Base-by-base conservation (phyloP, 164 flowering plant genomes). In the Platanus orientalis region DNA sequence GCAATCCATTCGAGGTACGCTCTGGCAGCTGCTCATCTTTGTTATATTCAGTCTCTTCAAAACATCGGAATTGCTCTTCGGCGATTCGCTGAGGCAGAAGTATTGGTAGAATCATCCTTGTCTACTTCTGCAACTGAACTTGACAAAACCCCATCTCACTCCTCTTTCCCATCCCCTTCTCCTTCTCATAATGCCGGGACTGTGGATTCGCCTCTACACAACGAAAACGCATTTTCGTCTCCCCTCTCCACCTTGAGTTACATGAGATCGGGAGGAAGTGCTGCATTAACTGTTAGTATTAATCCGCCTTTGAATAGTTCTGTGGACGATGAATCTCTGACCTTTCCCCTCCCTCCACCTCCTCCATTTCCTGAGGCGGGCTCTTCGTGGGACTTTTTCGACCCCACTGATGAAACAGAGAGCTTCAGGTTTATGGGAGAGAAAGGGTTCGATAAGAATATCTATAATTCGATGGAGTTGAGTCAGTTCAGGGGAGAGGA, bases 371-470 rank as follows among this genome's bases (percentile, higher is more conserved):
- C 81, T 29, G 83, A 74, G 49, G 26, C 75, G 0, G 88, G 73
- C 34, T 58, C 78, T 19, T 83, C 94, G 13, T 94, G 99, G 97
- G 99, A 94, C 66, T 94, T 54, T 63, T 91, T 94, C 62, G 89
- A 88, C 23, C 76, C 95, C 23, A 14, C 50, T 60, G 88, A 76
- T 60, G 74, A 80, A 16, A 17, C 50, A 29, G 81, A 80, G 62
- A 79, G 87, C 67, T 79, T 85, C 58, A 59, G 83, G 59, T 83
- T 83, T 73, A 53, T 60, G 29, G 75, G 71, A 13, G 79, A 71
- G 13, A 66, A 74, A 65, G 79, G 30, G 32, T 47, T 58, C 59
- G 69, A 75, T 61, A 32, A 61, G 36, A 71, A 73, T 53, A 74
- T 65, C 60, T 79, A 75, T 58, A 70, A 74, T 51, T 29, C 70